Base-by-base conservation (phyloP, 2,329 filamentous ascomycete species). In the Monosporascus sp. region DNA sequence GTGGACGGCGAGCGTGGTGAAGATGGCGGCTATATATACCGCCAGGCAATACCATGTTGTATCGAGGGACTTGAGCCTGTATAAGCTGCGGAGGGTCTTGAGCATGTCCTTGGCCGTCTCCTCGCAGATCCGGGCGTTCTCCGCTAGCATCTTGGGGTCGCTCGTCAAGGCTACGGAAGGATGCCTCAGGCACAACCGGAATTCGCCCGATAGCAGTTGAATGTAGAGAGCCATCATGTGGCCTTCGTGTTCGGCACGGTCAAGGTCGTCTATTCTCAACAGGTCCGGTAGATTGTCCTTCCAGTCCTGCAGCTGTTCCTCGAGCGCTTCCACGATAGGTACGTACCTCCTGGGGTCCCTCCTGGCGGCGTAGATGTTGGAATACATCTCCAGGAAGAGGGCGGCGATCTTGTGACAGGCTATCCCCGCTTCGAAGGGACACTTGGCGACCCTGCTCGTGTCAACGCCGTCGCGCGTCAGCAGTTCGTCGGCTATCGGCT, bases 41-140 rank as follows among this genome's bases (percentile, higher is more conserved):
- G 88, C 85, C 48, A 83, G 78, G 48, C 87, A 86, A 61, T 89
- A 88, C 87, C 88, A 92, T 1, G 88, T 90, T 1, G 87, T 89
- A 63, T 93, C 89, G 4, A 92, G 72, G 45, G 83, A 84, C 63
- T 87, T 88, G 53, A 85, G 74, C 59, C 77, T 78, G 54, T 82
- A 79, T 48, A 92, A 70, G 50, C 82, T 74, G 22, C 77, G 74
- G 6, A 85, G 81, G 25, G 79, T 77, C 22, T 76, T 73, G 3
- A 92, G 73, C 70, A 90, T 82, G 56, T 85, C 79, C 47, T 80
- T 77, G 6, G 86, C 80, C 9, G 82, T 82, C 48, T 85, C 79
- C 36, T 89, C 80, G 65, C 87, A 90, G 44, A 87, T 80, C 44
- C 77, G 77, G 51, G 84, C 80, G 59, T 87, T 83, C 44, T 86